Evolutionary conservation across 805 yeast genomes (phyloP).

Genomic region (Ogataea ganodermae): DNA sequence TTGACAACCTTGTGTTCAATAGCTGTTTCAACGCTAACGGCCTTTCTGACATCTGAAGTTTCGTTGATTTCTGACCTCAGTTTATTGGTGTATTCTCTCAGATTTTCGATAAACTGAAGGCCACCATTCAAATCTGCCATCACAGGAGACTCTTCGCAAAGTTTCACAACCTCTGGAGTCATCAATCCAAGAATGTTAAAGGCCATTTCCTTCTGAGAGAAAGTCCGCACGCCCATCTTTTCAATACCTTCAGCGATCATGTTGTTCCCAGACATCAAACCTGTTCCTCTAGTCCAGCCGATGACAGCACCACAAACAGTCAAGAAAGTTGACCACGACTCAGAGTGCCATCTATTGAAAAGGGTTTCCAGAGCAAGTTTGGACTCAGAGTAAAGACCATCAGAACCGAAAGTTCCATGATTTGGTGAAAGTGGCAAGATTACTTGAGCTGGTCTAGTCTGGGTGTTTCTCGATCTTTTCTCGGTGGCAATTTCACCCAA

Average conservation of each 20-base stretch:
- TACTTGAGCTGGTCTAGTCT: conserved; percentile 98
- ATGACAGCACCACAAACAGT: conserved; percentile 97
- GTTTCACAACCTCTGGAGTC: conserved; percentile 79
- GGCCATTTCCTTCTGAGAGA: conserved; percentile 99
- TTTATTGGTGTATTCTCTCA: conserved; percentile 81
- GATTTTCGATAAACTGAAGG: conserved; percentile 86
- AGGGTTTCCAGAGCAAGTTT: conserved; percentile 92
- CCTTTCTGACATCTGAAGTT: conserved; percentile 90
- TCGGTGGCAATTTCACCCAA: conserved; percentile 87
- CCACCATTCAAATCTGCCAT: conserved; percentile 99
- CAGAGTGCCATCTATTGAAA: conserved; percentile 98
- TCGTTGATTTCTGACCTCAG: conserved; percentile 77
- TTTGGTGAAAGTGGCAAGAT: conserved; percentile 96
- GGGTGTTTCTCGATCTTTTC: conserved; percentile 72
- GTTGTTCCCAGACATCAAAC: conserved; percentile 96
- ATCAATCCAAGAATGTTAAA: conserved; percentile 94
- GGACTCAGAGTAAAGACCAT: conserved; percentile 97
- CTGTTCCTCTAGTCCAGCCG: conserved; percentile 99
- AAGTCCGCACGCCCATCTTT: conserved; percentile 92
- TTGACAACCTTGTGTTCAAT: conserved; percentile 82
- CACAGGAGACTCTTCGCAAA: conserved; percentile 92
- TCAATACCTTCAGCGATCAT: conserved; percentile 98
- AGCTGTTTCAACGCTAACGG: conserved; percentile 91
- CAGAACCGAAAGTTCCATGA: conserved; percentile 98
- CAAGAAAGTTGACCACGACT: conserved; percentile 92